Evolutionary conservation across 164 flowering plant species (phyloP).

Genomic region (Vitis rupestris): DNA sequence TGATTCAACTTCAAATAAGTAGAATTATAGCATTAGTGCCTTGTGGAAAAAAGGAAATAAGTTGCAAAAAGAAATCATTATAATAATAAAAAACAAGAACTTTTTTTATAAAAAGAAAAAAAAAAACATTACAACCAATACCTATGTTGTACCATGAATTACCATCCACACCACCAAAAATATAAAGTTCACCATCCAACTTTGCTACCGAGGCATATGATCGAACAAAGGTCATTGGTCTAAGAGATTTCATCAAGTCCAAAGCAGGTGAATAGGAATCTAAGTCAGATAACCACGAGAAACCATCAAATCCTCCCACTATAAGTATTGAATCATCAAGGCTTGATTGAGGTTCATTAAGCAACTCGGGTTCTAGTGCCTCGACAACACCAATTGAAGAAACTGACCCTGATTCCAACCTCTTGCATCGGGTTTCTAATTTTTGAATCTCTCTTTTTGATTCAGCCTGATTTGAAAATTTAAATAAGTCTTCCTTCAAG

Average conservation of each 20-base stretch:
- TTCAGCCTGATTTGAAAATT: constrained; percentile 20
- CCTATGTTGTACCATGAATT: constrained; percentile 39
- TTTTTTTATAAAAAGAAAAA: no score
- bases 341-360: constrained; percentile 2
- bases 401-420: constrained; percentile 4
- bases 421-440: constrained; percentile 15
- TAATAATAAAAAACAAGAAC: not conserved
- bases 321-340: constrained; percentile 21
- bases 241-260: constrained; percentile 26
- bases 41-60: not conserved
- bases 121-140: constrained; percentile 1
- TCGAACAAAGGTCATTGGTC: constrained; percentile 35
- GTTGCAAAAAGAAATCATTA: not conserved
- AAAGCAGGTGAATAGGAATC: constrained; percentile 28
- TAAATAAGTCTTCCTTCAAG: not conserved
- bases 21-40: constrained; percentile 2
- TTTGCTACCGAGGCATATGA: constrained; percentile 33
- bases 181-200: constrained; percentile 29
- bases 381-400: not conserved
- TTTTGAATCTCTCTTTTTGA: constrained; percentile 24
- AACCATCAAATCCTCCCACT: constrained; percentile 54
- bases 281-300: constrained; percentile 34
- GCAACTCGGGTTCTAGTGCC: not conserved
- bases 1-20: constrained; percentile 38
- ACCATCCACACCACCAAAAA: constrained; percentile 46